Evolutionary conservation across 192 early-diverging fungal species (phyloP), one percentile per base, ranked within the genome.

Genomic region (Tieghemiomyces parasiticus): DNA sequence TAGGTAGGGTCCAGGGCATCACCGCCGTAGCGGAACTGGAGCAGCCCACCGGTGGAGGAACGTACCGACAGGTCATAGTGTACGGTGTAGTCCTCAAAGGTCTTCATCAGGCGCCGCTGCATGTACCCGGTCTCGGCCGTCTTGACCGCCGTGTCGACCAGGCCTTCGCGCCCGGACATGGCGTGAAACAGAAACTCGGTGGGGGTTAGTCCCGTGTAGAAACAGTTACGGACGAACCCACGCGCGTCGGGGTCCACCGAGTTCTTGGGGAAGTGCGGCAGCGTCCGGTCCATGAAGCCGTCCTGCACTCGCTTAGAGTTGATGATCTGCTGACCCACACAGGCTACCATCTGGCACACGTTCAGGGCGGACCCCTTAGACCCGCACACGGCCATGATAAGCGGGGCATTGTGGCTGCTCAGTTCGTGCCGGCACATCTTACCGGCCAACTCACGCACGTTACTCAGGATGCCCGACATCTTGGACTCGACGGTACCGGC

Each of bases 311-410:
- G 93, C 60, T 74, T 86, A 51, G 91, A 90, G 67, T 85, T 90
- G 69, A 99, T 92, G 84, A 96, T 97, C 67, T 99, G 97, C 74
- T 99, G 97, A 63, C 94, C 97, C 61, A 99, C 97, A 84, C 92
- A 95, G 60, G 95, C 93, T 65, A 97, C 91, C 97, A 99, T 99
- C 68, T 99, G 97, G 29, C 90, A 96, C 63, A 97, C 95, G 77
- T 99, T 99, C 70, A 93, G 82, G 46, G 88, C 80, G 49, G 93
- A 97, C 64, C 96, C 96, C 70, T 99, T 99, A 46, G 97, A 99
- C 35, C 92, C 95, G 71, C 95, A 97, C n/a, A 88, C 78, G 20
- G 91, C 91, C 97, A 99, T 99, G 74, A 95, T 97, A 50, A 92
- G 77, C 22, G 95, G 95, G 16, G 93, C 89, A 63, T 99, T 99